phyloP scores from a whole-genome alignment of 1,284 basidiomycete species.

The Schizophyllum commune region DNA sequence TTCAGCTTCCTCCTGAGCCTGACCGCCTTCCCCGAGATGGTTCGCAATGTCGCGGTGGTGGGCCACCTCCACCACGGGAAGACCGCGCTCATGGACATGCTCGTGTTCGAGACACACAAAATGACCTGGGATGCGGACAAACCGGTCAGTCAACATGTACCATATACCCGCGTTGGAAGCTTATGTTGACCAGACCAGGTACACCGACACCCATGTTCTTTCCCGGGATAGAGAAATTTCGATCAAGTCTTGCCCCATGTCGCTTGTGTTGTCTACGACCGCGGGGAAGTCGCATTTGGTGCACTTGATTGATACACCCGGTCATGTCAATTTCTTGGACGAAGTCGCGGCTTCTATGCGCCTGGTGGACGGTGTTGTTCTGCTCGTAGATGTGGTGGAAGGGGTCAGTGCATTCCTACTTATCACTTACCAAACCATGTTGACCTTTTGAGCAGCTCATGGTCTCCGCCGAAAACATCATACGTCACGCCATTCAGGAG shows the following conservation, averaged over 20 bases:
- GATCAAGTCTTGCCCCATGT: conserved; percentile 96
- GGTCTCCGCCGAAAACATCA: conserved; percentile 82
- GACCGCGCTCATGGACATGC: conserved; percentile 94
- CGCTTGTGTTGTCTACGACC: conserved; percentile 83
- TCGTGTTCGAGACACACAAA: conserved; percentile 95
- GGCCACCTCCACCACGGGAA: conserved; percentile 98
- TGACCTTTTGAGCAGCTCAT: conserved; percentile 51
- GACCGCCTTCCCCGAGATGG: conserved; percentile 90
- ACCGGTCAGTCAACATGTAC: conserved; percentile 46
- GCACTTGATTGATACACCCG: conserved; percentile 95
- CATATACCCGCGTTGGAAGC: conserved; percentile 3
- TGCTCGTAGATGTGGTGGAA: conserved; percentile 95
- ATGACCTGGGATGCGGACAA: conserved; percentile 88
- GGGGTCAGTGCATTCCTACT: conserved; percentile 54
- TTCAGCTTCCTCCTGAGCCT: conserved; percentile 86
- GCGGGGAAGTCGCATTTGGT: conserved; percentile 89
- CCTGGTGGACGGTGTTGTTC: conserved; percentile 86
- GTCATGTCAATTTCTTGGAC: conserved; percentile 97
- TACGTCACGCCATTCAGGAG: conserved; percentile 85
- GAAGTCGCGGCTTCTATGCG: conserved; percentile 89
- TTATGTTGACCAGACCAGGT: conserved; percentile 53
- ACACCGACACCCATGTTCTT: conserved; percentile 92
- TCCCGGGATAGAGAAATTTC: conserved; percentile 88
- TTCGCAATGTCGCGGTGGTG: conserved; percentile 90
- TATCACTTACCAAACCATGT: conserved; percentile 6